Percentiles rank a stretch among this genome's conserved stretches.
Evolutionary conservation across 371 early-diverging fungal genomes (phyloP).

Genomic region (Nematocida displodere): DNA sequence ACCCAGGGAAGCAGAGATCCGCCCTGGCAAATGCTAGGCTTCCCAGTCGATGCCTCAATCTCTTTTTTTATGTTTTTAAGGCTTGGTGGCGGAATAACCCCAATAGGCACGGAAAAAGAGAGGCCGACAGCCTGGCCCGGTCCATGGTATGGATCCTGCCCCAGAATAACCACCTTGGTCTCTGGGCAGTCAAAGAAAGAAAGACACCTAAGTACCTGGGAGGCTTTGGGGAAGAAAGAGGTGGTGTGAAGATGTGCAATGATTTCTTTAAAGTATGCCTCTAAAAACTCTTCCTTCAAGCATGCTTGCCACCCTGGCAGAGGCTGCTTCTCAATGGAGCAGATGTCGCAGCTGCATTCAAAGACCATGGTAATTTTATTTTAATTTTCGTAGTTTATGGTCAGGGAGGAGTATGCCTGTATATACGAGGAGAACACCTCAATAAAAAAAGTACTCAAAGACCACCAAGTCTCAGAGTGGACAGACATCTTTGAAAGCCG

Average conservation of each 20-base stretch:
- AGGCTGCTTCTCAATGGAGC: not conserved
- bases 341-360: constrained; percentile 30
- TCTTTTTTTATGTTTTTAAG: constrained; percentile 83
- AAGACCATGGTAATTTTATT: not conserved
- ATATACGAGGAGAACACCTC: not conserved
- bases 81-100: constrained; percentile 75
- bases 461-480: constrained; percentile 26
- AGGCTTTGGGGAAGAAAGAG: constrained; percentile 48
- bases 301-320: constrained; percentile 46
- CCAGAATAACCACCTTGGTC: constrained; percentile 62
- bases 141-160: constrained; percentile 86
- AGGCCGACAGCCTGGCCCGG: constrained; percentile 80
- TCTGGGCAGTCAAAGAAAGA: constrained; percentile 49
- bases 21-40: constrained; percentile 26
- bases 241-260: constrained; percentile 46
- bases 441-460: constrained; percentile 16
- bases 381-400: constrained; percentile 33
- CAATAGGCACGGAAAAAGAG: constrained; percentile 69
- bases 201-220: constrained; percentile 58
- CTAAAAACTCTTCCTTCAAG: constrained; percentile 56
- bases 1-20: constrained; percentile 75
- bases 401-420: not conserved
- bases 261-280: constrained; percentile 58
- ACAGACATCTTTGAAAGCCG: constrained; percentile 27
- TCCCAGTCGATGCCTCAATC: constrained; percentile 68